A percentile compares a stretch with the other conserved stretches of the same genome.
Conservation (phyloP, 148 eudicot species). For the Chenopodium album region DNA sequence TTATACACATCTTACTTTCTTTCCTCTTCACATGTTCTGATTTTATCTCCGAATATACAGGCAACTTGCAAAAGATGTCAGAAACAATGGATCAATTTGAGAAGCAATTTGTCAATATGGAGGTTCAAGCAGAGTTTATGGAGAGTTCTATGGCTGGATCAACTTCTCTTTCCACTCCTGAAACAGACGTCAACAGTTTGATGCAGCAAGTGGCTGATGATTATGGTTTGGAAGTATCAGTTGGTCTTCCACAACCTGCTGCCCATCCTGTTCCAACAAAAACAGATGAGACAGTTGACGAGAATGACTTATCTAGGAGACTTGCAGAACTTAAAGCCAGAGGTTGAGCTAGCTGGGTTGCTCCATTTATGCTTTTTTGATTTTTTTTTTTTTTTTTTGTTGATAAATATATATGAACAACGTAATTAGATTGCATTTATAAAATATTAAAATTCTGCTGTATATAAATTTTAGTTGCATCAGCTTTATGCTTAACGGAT, state of each 20-base stretch:
- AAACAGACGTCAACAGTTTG: constrained; percentile 62
- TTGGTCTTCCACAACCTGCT: constrained; percentile 73
- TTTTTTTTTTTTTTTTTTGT: too few relatives aligned
- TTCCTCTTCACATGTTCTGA: too few relatives aligned
- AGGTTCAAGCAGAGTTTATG: constrained; percentile 83
- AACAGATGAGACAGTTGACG: constrained; percentile 52
- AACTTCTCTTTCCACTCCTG: constrained; percentile 72
- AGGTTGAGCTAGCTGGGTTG: not conserved
- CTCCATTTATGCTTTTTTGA: too few relatives aligned
- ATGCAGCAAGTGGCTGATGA: constrained; percentile 87
- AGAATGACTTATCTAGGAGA: constrained; percentile 64
- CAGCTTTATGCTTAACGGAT: not conserved
- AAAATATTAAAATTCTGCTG: not conserved
- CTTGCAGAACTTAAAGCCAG: constrained; percentile 80
- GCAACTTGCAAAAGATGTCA: constrained; percentile 57
- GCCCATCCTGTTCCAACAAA: constrained; percentile 47
- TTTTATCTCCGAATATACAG: too few relatives aligned
- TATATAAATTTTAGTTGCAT: not conserved
- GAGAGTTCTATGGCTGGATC: constrained; percentile 80
- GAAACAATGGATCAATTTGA: constrained; percentile 85
- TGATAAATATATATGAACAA: not conserved
- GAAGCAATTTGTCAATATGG: constrained; percentile 84
- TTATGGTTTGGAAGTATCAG: constrained; percentile 70
- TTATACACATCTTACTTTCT: too few relatives aligned
- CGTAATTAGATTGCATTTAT: not conserved